These are phyloP conservation scores for Tylopilus sp. DNA, from an alignment of 1,284 basidiomycete genomes.

Conservation along the genomic window DNA sequence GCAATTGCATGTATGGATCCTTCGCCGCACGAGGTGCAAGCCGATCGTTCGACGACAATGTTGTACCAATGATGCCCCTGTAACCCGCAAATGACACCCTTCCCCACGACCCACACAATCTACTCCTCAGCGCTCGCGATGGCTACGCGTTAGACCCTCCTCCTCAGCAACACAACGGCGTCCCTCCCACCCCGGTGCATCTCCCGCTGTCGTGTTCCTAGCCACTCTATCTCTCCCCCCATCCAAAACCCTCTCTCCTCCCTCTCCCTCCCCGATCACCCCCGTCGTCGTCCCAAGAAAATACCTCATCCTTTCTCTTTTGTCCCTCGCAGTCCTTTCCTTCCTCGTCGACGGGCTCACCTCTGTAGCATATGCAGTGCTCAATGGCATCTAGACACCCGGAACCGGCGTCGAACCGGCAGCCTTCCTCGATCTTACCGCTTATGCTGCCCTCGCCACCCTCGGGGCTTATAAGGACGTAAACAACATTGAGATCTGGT, in stretches of 20 bases:
- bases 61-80: too few relatives aligned
- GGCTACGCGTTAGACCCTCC: constrained; percentile 27
- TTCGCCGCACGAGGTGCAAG: too few relatives aligned
- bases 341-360: constrained; percentile 80
- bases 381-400: constrained; percentile 60
- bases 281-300: constrained; percentile 76
- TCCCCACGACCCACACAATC: constrained; percentile 11
- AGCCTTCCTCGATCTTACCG: constrained; percentile 59
- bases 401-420: constrained; percentile 65
- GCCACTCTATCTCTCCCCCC: constrained; percentile 56
- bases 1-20: too few relatives aligned
- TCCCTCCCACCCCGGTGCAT: constrained; percentile 33
- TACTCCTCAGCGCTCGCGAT: constrained; percentile 9
- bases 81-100: neutral
- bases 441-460: constrained; percentile 63
- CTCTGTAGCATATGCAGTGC: constrained; percentile 58
- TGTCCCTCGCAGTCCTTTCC: constrained; percentile 71
- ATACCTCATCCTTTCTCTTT: constrained; percentile 60
- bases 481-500: constrained; percentile 67
- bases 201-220: constrained; percentile 58
- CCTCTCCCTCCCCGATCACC: constrained; percentile 60
- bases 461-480: constrained; percentile 74
- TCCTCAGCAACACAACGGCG: constrained; percentile 24
- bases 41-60: neutral
- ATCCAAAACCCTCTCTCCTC: constrained; percentile 43